Evolutionary conservation across 257 asterid genomes (phyloP), one percentile per base, ranked within the genome.

Genomic region (Plectranthus barbatus): DNA sequence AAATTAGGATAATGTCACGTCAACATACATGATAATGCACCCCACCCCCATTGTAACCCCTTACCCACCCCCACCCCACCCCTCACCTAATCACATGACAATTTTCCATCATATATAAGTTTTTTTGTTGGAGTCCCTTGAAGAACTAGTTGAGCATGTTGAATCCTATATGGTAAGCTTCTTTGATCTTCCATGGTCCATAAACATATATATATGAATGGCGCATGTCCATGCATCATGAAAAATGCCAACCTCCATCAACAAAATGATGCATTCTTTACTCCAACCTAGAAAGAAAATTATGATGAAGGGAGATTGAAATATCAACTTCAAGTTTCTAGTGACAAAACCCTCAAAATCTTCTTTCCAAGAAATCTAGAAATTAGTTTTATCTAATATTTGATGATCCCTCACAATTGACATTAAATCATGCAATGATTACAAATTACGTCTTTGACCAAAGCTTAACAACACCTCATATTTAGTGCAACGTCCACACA

Each of bases 1-100:
- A 68, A 74, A 79, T 78, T 76, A 81, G 85, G 91, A 75, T 14
- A 56, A 56, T 76, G 86, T 83, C 85, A 51, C 67, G 60, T 86
- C 88, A 78, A 48, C 26, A 47, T 49, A 68, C 72, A 74, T 54
- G 37, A 68, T 50, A 67, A 40, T 18, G 17, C 59, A 21, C 42
- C n/a, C 31, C 31, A 26, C 26, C 45, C 29, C n/a, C 36, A 17
- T 45, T 56, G 52, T 49, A 40, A 44, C 66, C 60, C 48, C 42
- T 57, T 5, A 8, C 29, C 53, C 51, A 21, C 64, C 67, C 56
- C 55, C 23, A 56, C 63, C 51, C 19, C 8, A 6, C 17, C 56
- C 17, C 62, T 11, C 11, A 61, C 76, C 74, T 64, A 50, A 69
- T 53, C 77, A 77, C 82, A 74, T 77, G 82, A 64, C 7, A 68